phyloP scores from a whole-genome alignment of 139 green algal species.

The Nannochloris sp. region DNA sequence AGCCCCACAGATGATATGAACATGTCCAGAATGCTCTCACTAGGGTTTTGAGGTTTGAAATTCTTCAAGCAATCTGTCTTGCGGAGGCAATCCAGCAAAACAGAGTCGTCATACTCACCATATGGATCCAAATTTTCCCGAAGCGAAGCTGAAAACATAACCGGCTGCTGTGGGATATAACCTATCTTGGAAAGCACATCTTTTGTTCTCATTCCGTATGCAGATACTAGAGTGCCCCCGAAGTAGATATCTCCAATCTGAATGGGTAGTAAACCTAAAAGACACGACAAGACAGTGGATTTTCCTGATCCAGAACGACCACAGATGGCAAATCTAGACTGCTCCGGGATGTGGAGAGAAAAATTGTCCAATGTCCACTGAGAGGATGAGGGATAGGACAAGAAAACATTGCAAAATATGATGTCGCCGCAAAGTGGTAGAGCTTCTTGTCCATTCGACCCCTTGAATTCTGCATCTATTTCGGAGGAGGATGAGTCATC shows the following conservation, averaged over 20 bases:
- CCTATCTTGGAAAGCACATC: conserved; percentile 34
- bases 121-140: conserved; percentile 60
- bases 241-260: conserved; percentile 19
- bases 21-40: too few relatives aligned
- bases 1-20: neutral
- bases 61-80: too few relatives aligned
- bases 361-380: conserved; percentile 36
- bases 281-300: conserved; percentile 41
- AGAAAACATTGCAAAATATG: conserved; percentile 26
- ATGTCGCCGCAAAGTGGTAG: neutral
- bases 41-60: too few relatives aligned
- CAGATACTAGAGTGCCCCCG: conserved; percentile 20
- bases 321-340: conserved; percentile 38
- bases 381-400: conserved; percentile 25
- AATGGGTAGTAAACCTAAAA: conserved; percentile 48
- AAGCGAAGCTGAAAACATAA: conserved; percentile 63
- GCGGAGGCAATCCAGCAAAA: too few relatives aligned
- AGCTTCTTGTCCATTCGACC: too few relatives aligned
- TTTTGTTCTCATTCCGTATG: conserved; percentile 13
- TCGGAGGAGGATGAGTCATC: neutral
- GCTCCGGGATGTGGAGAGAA: conserved; percentile 18
- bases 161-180: conserved; percentile 52
- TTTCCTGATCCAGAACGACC: conserved; percentile 61
- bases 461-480: neutral
- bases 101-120: conserved; percentile 17